phyloP scores from a whole-genome alignment of 129 eudicot species.

The Centella asiatica region DNA sequence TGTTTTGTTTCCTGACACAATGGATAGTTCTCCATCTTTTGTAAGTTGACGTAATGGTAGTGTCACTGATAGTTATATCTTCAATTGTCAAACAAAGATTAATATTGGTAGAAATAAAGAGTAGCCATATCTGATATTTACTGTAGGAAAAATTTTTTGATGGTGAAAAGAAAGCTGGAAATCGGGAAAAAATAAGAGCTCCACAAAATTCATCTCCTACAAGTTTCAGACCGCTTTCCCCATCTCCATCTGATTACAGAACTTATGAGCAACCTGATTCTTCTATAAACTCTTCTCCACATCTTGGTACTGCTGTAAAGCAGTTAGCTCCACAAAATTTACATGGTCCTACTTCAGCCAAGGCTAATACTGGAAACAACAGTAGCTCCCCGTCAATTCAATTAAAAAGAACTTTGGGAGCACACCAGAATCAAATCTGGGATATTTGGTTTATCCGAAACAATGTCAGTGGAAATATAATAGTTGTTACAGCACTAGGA shows the following conservation, averaged over 20 bases:
- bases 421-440: slow-evolving; percentile 41
- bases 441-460: slow-evolving; percentile 39
- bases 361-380: slow-evolving; percentile 30
- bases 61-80: not conserved
- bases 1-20: slow-evolving; percentile 75
- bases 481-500: slow-evolving; percentile 40
- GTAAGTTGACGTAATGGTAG: slow-evolving; percentile 29
- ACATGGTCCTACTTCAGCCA: slow-evolving; percentile 40
- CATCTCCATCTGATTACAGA: slow-evolving; percentile 41
- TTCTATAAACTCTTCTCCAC: slow-evolving; percentile 33
- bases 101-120: not conserved
- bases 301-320: slow-evolving; percentile 63
- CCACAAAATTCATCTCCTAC: slow-evolving; percentile 32
- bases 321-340: slow-evolving; percentile 62
- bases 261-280: slow-evolving; percentile 41
- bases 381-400: slow-evolving; percentile 39
- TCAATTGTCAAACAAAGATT: not conserved
- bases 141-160: slow-evolving; percentile 55
- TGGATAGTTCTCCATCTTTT: slow-evolving; percentile 77
- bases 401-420: slow-evolving; percentile 64
- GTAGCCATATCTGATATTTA: slow-evolving; percentile 8
- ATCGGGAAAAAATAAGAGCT: slow-evolving; percentile 38
- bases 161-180: slow-evolving; percentile 61
- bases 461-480: slow-evolving; percentile 34
- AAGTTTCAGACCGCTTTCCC: slow-evolving; percentile 45